These are phyloP conservation scores for Asparagopsis taxiformis DNA, from an alignment of 31 red algal species.

Conservation along the genomic window DNA sequence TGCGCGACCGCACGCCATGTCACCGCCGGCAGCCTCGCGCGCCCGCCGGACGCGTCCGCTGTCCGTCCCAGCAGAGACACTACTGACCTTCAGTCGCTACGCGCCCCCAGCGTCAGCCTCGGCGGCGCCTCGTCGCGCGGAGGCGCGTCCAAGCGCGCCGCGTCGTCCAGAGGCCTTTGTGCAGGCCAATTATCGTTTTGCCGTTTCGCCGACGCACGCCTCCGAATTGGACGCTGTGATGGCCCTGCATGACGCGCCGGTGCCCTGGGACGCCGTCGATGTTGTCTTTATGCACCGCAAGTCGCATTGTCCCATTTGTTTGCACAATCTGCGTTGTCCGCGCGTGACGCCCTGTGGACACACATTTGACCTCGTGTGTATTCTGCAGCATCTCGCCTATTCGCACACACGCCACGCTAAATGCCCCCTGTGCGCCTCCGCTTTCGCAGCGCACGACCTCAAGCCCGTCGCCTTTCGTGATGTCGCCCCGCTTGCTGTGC, in stretches of 20 bases:
- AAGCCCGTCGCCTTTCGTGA: not conserved
- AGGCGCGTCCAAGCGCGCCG: not conserved
- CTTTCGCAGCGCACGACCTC: not conserved
- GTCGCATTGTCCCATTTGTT: conserved; percentile 10
- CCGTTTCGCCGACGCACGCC: not conserved
- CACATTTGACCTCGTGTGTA: conserved; percentile 2
- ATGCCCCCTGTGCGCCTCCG: not conserved
- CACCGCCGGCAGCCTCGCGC: too few relatives aligned
- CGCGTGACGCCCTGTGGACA: conserved; percentile 4
- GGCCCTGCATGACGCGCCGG: not conserved
- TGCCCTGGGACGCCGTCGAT: conserved; percentile 6
- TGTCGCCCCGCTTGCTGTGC: not conserved
- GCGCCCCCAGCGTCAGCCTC: not conserved
- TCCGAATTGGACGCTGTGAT: not conserved
- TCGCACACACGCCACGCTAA: not conserved
- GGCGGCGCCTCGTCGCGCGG: not conserved
- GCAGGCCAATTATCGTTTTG: not conserved
- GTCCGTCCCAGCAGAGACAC: not conserved
- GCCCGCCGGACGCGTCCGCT: too few relatives aligned
- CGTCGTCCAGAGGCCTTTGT: conserved; percentile 1
- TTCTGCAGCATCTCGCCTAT: conserved; percentile 4
- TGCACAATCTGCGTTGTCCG: not conserved
- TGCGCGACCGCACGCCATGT: too few relatives aligned
- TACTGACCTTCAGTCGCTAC: conserved; percentile 1
- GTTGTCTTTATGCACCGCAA: not conserved